Percentiles rank a stretch among this genome's conserved stretches.
These are phyloP conservation scores for Globisporangium yorkense DNA, from an alignment of 352 stramenopile genomes.

Conservation along the genomic window DNA sequence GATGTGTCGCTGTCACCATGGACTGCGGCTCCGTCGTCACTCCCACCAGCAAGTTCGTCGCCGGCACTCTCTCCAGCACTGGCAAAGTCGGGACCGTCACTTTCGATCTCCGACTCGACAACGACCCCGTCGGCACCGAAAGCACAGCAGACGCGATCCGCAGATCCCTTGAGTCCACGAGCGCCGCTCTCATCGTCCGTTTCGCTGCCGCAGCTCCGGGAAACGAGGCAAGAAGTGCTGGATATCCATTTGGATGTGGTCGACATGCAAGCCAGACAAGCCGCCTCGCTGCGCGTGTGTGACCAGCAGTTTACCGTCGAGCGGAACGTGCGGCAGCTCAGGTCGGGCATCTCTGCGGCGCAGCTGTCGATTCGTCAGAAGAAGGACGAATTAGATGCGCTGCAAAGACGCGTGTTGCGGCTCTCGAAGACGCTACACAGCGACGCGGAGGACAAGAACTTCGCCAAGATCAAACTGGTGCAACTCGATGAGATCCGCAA, in stretches of 20 bases:
- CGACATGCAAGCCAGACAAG: conserved; percentile 38
- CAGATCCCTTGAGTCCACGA: not conserved
- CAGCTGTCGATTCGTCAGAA: conserved; percentile 46
- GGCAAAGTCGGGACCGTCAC: not conserved
- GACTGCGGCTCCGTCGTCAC: not conserved
- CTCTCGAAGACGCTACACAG: conserved; percentile 38
- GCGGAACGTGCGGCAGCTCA: conserved; percentile 41
- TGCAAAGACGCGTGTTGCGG: conserved; percentile 40
- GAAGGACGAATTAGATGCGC: conserved; percentile 31
- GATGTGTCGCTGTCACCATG: not conserved
- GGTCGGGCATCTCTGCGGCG: conserved; percentile 25
- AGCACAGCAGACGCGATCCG: not conserved
- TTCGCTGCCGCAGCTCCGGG: conserved; percentile 31
- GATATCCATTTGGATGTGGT: conserved; percentile 48
- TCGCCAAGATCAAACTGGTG: conserved; percentile 34
- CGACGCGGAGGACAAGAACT: conserved; percentile 28
- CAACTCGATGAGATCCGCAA: conserved; percentile 32
- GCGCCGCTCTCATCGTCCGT: not conserved
- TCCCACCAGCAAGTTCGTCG: not conserved
- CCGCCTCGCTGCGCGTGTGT: conserved; percentile 33
- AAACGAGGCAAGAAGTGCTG: conserved; percentile 36
- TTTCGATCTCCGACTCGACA: not conserved
- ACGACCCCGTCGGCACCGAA: not conserved
- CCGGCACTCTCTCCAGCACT: not conserved
- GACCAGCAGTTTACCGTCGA: conserved; percentile 57